Percentiles rank a stretch among this genome's conserved stretches.
These are phyloP conservation scores for Drechslera avenae DNA, from an alignment of 2,329 filamentous ascomycete species.

Conservation along the genomic window DNA sequence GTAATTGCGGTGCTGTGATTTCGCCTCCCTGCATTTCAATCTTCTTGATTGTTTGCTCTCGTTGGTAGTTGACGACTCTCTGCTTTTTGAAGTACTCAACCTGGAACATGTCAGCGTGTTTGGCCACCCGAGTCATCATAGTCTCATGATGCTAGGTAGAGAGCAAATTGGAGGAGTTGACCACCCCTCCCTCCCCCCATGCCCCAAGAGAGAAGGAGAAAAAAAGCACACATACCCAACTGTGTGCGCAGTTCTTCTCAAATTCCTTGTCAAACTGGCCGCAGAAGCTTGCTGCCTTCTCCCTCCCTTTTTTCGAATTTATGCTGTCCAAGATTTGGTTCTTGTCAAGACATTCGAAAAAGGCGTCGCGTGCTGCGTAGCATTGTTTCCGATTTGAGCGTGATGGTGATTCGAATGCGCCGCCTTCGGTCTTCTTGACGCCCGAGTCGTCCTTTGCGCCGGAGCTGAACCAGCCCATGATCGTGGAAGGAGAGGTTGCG, in stretches of 20 bases:
- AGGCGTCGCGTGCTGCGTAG: slow-evolving; percentile 87
- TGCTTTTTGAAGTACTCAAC: slow-evolving; percentile 98
- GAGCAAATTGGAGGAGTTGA: background rate
- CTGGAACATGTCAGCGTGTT: slow-evolving; percentile 53
- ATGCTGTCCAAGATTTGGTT: slow-evolving; percentile 80
- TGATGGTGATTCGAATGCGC: slow-evolving; percentile 76
- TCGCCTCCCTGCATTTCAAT: slow-evolving; percentile 52
- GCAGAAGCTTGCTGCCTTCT: slow-evolving; percentile 60
- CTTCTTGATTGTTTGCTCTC: slow-evolving; percentile 66
- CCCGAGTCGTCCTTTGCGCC: slow-evolving; percentile 44
- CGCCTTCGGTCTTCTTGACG: slow-evolving; percentile 54
- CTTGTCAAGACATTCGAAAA: slow-evolving; percentile 85
- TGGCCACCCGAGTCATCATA: no score
- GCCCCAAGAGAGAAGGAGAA: no score
- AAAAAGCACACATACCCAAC: slow-evolving; percentile 72
- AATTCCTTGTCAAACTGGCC: slow-evolving; percentile 67
- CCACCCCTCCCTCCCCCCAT: no score
- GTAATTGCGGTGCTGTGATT: slow-evolving; percentile 42
- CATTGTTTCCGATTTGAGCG: slow-evolving; percentile 80
- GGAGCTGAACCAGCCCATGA: slow-evolving; percentile 60
- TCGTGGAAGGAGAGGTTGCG: slow-evolving; percentile 21
- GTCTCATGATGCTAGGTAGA: no score
- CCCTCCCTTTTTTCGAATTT: slow-evolving; percentile 59
- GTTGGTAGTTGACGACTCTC: slow-evolving; percentile 88
- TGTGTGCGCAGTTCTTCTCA: slow-evolving; percentile 82